A percentile compares a stretch with the other conserved stretches of the same genome.
Conservation (phyloP, 2,329 filamentous ascomycete genomes). For the Lomentospora prolificans region DNA sequence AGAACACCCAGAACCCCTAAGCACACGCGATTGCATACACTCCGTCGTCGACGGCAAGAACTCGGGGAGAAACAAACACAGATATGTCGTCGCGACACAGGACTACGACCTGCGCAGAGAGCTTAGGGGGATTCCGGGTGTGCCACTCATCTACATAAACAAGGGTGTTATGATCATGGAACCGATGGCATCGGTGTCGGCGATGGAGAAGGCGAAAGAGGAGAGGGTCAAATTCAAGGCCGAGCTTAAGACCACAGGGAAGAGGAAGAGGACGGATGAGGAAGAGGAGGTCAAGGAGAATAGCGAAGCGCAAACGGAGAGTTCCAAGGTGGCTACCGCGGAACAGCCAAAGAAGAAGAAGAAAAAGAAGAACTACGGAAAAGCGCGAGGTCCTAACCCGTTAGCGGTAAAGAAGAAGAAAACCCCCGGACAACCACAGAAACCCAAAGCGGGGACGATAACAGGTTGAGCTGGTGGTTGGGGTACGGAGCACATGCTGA, state of each 20-base stretch:
- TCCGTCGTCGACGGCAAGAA: constrained; percentile 72
- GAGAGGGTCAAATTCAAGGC: constrained; percentile 67
- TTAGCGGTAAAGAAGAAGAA: constrained; percentile 58
- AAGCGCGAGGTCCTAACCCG: constrained; percentile 59
- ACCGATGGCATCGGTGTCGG: constrained; percentile 62
- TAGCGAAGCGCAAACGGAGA: constrained; percentile 16
- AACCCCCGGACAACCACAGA: constrained; percentile 13
- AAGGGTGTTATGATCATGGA: constrained; percentile 63
- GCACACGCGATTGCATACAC: constrained; percentile 58
- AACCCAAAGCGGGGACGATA: constrained; percentile 10
- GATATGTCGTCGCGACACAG: constrained; percentile 70
- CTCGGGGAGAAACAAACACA: constrained; percentile 62
- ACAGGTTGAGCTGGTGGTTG: constrained; percentile 11
- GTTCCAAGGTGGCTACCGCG: constrained; percentile 11
- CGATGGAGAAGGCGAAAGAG: constrained; percentile 52
- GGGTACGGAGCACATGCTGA: no score
- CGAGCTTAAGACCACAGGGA: constrained; percentile 43
- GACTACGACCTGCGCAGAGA: constrained; percentile 51
- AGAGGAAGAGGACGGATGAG: constrained; percentile 20
- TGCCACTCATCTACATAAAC: constrained; percentile 70
- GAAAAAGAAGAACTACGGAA: constrained; percentile 45
- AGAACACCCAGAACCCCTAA: constrained; percentile 61
- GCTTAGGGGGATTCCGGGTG: constrained; percentile 59
- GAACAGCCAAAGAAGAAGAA: constrained; percentile 37
- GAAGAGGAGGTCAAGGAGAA: constrained; percentile 25